Base-by-base conservation (phyloP, 108 stramenopile genomes). In the Mediolabrus comicus region DNA sequence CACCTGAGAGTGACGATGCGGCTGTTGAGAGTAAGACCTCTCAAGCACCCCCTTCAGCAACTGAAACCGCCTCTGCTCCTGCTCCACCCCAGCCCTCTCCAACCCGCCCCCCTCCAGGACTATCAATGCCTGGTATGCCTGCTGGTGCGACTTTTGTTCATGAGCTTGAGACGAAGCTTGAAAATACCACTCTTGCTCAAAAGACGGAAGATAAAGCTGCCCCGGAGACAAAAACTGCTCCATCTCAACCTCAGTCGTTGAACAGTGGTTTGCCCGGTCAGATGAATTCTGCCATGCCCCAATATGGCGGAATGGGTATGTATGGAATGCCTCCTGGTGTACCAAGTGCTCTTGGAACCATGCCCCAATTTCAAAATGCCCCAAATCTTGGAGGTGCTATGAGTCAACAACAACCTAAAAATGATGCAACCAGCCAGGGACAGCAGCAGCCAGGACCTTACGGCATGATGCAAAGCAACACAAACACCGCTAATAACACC, bases 61-160 rank as follows among this genome's bases (percentile, higher is more conserved):
- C 35, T 30, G 52, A 33, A 9, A 41, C 29, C 10, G 61, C 62
- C 11, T 24, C 55, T 14, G 53, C 28, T 29, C 24, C 69, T 26
- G 59, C 71, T 53, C 63, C 87, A 5, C 33, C 84, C 24, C 75
- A 77, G 31, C 85, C 84, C 9, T 92, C 90, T 52, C 91, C 93
- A 0, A 88, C 93, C 8, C 77, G 93, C 17, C 93, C 93, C 14
- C 93, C 93, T 28, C 93, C 93, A 4, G 93, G 93, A 26, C 78
- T 95, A 53, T 86, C 88, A 27, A 90, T 95, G 89, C 93, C 90
- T 16, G 90, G 88, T 28, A 91, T 94, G 84, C 92, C 92, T 22
- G 79, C 87, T 17, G 84, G 86, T 68, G 87, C 87, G 26, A 88
- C 92, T 59, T 63, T 87, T 64, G 93, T 92, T 13, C 86, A 90